Base-by-base conservation (phyloP, 306 rosid species). In the Inga laurina region DNA sequence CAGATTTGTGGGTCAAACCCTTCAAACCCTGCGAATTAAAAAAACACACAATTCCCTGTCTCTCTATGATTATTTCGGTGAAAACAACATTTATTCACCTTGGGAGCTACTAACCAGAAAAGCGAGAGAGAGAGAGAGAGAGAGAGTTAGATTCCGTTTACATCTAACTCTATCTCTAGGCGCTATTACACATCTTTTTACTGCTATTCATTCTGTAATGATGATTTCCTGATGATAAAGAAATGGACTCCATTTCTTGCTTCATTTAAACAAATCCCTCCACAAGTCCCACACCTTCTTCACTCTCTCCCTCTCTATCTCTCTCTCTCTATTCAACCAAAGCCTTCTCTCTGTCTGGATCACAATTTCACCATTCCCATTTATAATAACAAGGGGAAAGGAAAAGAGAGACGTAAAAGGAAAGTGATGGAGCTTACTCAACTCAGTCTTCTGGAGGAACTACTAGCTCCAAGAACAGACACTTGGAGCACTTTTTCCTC, bases 1-100 rank as follows among this genome's bases (percentile, higher is more conserved):
- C 95, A 90, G 93, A 91, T 89, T 81, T 90, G 92, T 91, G 97
- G 94, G 97, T 91, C 98, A 93, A 93, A 89, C 85, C 92, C 82
- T 88, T 91, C 98, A 93, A 92, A 89, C 84, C 94, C 80, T 88
- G 76, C 87, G 85, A 90, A 88, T 93, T 87, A 80, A 89, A 88
- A 86, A 59, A n/a, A 57, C 32, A n/a, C 65, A 59, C 66, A 22
- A 39, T 10, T 62, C 30, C 68, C 68, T 62, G 68, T 62, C 68
- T 27, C 37, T 11, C 12, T 80, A 82, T 6, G 43, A 90, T 93
- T 85, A 88, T 87, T 89, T 89, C 82, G 88, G 92, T 93, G 97
- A 91, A 90, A 88, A 84, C 72, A 90, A 89, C 97, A 90, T 88
- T 79, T 81, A 89, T 93, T 89, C 91, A 84, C 93, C 91, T 90